Base-by-base conservation (phyloP, 176 grass and related monocot genomes). In the Cenchrus fungigraminus region DNA sequence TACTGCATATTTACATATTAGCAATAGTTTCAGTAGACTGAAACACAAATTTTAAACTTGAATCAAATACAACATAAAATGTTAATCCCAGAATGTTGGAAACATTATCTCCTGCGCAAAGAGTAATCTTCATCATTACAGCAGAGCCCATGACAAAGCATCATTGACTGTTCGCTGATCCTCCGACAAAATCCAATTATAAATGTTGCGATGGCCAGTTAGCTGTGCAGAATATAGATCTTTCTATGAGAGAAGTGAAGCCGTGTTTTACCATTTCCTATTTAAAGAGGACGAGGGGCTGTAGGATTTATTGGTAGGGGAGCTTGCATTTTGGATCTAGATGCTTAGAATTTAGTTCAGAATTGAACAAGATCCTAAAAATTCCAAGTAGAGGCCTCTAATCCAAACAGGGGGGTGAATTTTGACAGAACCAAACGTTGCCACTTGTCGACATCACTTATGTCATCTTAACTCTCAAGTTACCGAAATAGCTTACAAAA, bases 11-110 rank as follows among this genome's bases (percentile, higher is more conserved):
- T 57, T 32, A 68, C 28, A 65, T 37, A 59, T 16, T n/a, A 46
- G 32, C 19, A 77, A 77, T 22, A 80, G 58, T 16, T 80, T 49
- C 4, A 13, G 53, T 54, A 49, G 5, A 50, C 34, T 45, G 54
- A 81, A 77, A 59, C 1, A 29, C 16, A 84, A 71, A 20, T 29
- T 77, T 63, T 63, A 79, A 54, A 83, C 8, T 65, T 62, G 5
- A 74, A 83, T 66, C 71, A 65, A 56, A 77, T 76, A 22, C 43
- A 80, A 54, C 25, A 79, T 59, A 79, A 50, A 54, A 68, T 64
- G 71, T 77, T 65, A 71, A 44, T 65, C 71, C 10, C 65, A 42
- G 58, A 73, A 56, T 43, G 47, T 10, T 6, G 52, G 8, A 76
- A 9, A 66, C 0, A 47, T 29, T 2, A 25, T 31, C 20, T 42